A percentile compares a stretch with the other conserved stretches of the same genome.
Evolutionary conservation across 192 early-diverging fungal species (phyloP).

Genomic region (Ramicandelaber brevisporus): DNA sequence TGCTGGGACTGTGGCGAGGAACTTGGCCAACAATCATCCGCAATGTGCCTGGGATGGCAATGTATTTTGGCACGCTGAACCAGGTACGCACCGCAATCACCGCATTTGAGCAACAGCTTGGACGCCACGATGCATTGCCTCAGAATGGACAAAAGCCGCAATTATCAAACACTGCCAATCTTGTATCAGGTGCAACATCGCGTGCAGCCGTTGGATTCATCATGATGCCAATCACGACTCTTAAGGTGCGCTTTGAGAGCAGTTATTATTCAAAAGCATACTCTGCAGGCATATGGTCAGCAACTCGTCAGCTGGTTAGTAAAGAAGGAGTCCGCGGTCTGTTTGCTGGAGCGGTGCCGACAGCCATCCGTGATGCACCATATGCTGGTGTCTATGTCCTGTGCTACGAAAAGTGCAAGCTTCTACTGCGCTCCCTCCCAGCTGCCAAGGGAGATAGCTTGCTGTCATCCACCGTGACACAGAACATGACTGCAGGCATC

Average conservation of each 20-base stretch:
- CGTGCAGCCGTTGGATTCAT: conserved; percentile 53
- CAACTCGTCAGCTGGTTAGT: too few species aligned
- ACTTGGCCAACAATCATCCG: conserved; percentile 40
- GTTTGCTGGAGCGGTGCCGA: conserved; percentile 69
- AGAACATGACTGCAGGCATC: conserved; percentile 33
- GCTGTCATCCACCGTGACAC: conserved; percentile 24
- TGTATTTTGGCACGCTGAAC: conserved; percentile 47
- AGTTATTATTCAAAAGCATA: too few species aligned
- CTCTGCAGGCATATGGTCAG: conserved; percentile 4
- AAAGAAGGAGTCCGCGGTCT: conserved; percentile 15
- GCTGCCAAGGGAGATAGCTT: conserved; percentile 9
- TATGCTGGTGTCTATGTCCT: conserved; percentile 74
- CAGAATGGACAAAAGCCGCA: conserved; percentile 4
- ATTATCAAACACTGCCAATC: conserved; percentile 31
- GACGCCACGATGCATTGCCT: too few species aligned
- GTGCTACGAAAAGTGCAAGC: conserved; percentile 62
- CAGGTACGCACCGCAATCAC: too few species aligned
- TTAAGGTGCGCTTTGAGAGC: conserved; percentile 83
- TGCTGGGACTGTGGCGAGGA: conserved; percentile 58
- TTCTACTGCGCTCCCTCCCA: conserved; percentile 7
- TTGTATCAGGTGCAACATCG: conserved; percentile 40
- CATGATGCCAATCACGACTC: conserved; percentile 82
- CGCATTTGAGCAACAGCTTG: too few species aligned
- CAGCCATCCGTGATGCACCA: conserved; percentile 70
- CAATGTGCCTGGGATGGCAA: conserved; percentile 38